Conservation (phyloP, 148 eudicot genomes). For the Diospyros kaki region DNA sequence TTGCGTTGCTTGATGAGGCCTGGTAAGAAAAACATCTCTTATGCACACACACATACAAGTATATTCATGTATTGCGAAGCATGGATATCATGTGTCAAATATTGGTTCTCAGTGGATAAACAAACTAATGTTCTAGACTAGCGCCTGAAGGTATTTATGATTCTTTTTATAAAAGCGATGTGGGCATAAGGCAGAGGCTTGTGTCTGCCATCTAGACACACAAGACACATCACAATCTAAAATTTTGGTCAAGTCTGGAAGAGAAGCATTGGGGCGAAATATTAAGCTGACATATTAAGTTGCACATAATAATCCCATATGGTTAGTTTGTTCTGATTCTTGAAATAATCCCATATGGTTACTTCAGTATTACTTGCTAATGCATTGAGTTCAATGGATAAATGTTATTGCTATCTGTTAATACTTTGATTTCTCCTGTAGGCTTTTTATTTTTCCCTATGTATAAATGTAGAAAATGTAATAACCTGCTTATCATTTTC, state of each 20-base stretch:
- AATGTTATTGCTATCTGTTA: neutral
- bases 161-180: neutral
- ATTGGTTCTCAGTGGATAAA: neutral
- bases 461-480: neutral
- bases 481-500: too few species aligned
- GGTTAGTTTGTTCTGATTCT: neutral
- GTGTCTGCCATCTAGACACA: neutral
- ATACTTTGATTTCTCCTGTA: neutral
- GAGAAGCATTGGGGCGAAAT: neutral
- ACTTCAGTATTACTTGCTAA: too few species aligned
- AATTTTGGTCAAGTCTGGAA: neutral
- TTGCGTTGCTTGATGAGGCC: slow-evolving; percentile 98
- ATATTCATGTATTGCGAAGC: neutral
- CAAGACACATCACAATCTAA: neutral
- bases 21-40: slow-evolving; percentile 46
- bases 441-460: neutral
- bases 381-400: too few species aligned
- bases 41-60: neutral
- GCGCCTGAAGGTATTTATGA: neutral
- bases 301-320: neutral
- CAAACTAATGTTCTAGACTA: neutral
- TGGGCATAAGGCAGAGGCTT: neutral
- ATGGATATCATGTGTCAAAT: neutral
- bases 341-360: neutral
- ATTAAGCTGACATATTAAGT: neutral